Evolutionary conservation across 2,329 filamentous ascomycete species (phyloP).

Genomic region (Neospermospora avenae): DNA sequence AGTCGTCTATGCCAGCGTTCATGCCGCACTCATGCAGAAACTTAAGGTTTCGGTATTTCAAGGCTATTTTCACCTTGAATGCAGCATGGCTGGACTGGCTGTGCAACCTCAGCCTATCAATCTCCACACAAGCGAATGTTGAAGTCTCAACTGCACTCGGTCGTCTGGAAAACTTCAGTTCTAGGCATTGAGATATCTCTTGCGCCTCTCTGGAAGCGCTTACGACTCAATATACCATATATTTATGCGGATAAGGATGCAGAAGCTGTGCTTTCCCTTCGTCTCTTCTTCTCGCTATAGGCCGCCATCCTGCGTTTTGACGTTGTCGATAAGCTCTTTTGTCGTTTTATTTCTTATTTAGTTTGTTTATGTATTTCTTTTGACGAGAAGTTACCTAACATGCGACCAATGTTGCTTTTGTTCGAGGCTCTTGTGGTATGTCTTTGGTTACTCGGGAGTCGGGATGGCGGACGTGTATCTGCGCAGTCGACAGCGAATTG

Average conservation of each 20-base stretch:
- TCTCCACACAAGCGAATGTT: neutral
- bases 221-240: neutral
- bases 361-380: neutral
- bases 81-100: neutral
- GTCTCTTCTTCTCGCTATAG: neutral
- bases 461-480: neutral
- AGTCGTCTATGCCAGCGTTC: too few relatives aligned
- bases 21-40: too few relatives aligned
- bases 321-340: neutral
- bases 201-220: neutral
- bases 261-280: neutral
- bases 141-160: neutral
- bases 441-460: neutral
- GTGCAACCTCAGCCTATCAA: neutral
- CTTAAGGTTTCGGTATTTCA: neutral
- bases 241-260: neutral
- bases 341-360: neutral
- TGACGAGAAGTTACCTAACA: neutral
- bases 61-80: neutral
- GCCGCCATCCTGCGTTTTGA: too few relatives aligned
- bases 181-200: neutral
- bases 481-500: constrained; percentile 8
- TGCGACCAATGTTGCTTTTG: neutral
- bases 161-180: neutral
- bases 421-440: neutral